A percentile compares a stretch with the other conserved stretches of the same genome.
These are phyloP conservation scores for Grosmannia serpens DNA, from an alignment of 2,329 filamentous ascomycete genomes.

Conservation along the genomic window DNA sequence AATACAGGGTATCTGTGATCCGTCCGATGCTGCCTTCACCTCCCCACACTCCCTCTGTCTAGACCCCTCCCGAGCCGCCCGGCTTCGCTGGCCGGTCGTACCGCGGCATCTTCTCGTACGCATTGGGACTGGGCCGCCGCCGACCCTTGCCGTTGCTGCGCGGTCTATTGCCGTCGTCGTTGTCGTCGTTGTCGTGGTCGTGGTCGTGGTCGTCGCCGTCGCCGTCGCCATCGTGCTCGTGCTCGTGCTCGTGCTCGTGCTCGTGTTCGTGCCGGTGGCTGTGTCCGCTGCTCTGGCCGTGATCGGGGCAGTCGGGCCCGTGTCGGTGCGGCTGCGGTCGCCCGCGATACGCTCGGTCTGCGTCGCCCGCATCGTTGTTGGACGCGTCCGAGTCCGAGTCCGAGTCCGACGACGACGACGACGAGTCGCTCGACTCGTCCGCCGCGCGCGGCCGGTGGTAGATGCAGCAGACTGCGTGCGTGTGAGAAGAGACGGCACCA, in stretches of 20 bases:
- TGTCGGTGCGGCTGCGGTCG: conserved; percentile 20
- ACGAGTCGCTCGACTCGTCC: conserved; percentile 63
- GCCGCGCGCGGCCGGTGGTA: conserved; percentile 78
- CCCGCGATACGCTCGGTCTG: conserved; percentile 14
- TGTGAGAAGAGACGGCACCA: background rate
- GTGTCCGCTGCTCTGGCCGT: conserved; percentile 17
- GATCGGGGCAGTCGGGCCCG: conserved; percentile 21
- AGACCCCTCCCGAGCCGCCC: background rate
- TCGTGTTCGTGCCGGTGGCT: conserved; percentile 20
- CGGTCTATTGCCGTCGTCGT: conserved; percentile 15
- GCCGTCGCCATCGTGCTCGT: conserved; percentile 22
- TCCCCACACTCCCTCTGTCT: background rate
- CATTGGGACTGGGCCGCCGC: conserved; percentile 59
- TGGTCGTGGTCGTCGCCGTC: no score
- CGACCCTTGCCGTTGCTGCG: conserved; percentile 11
- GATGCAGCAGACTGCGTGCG: conserved; percentile 80
- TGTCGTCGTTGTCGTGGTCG: no score
- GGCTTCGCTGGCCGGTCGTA: conserved; percentile 26
- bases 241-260: conserved; percentile 26
- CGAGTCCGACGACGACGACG: conserved; percentile 43
- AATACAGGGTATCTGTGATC: background rate
- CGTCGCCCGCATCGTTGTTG: conserved; percentile 18
- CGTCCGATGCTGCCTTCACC: background rate
- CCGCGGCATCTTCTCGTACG: conserved; percentile 62
- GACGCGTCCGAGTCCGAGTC: conserved; percentile 37